Evolutionary conservation across 139 green algal species (phyloP).

Genomic region (Bryopsis sp.): DNA sequence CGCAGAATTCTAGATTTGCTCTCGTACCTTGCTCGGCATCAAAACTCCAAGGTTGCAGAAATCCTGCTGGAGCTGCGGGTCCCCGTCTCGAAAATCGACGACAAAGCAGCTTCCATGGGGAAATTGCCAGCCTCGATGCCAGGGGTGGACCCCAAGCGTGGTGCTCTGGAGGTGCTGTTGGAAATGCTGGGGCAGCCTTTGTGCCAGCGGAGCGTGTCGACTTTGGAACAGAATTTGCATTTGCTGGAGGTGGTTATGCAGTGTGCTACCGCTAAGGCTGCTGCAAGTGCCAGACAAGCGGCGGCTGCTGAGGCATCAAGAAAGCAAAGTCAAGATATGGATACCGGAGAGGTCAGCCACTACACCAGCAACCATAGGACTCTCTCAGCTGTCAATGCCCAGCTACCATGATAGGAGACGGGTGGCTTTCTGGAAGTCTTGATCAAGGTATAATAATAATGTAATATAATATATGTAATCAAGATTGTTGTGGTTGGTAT

Average conservation of each 20-base stretch:
- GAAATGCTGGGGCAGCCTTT: constrained; percentile 37
- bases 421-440: too few relatives aligned
- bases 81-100: constrained; percentile 12
- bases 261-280: constrained; percentile 19
- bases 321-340: too few relatives aligned
- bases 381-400: too few relatives aligned
- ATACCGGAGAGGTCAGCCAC: background rate
- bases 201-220: constrained; percentile 37
- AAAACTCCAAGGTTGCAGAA: constrained; percentile 37
- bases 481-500: too few relatives aligned
- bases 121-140: constrained; percentile 22
- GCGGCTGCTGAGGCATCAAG: too few relatives aligned
- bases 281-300: constrained; percentile 22
- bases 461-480: too few relatives aligned
- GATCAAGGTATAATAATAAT: too few relatives aligned
- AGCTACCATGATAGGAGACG: too few relatives aligned
- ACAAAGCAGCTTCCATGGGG: constrained; percentile 42
- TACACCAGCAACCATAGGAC: too few relatives aligned
- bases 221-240: constrained; percentile 50
- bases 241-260: constrained; percentile 46
- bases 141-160: background rate
- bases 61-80: constrained; percentile 47
- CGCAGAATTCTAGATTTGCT: constrained; percentile 58
- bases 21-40: constrained; percentile 41
- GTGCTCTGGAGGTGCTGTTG: constrained; percentile 63